Percentiles rank a stretch among this genome's conserved stretches.
Evolutionary conservation across 305 asterid species (phyloP).

Genomic region (Solanum hybrid): DNA sequence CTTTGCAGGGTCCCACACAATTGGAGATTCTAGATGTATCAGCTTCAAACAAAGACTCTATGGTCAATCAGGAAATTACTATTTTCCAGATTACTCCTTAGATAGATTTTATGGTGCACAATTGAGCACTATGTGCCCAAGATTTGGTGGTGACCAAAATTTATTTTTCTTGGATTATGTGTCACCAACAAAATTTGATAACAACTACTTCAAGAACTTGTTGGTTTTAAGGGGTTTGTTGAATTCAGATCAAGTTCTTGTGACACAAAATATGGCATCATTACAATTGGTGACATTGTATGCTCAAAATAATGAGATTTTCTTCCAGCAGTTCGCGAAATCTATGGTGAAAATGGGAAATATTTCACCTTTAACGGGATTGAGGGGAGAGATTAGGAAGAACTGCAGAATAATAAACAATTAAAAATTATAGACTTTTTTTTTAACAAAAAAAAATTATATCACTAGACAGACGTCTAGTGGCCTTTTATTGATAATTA

Average conservation of each 20-base stretch:
- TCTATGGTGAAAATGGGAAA: conserved; percentile 88
- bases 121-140: conserved; percentile 23
- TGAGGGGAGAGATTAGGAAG: conserved; percentile 62
- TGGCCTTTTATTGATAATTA: background rate
- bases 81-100: conserved; percentile 14
- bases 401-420: conserved; percentile 54
- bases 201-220: conserved; percentile 30
- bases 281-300: conserved; percentile 48
- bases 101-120: conserved; percentile 11
- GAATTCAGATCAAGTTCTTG: conserved; percentile 53
- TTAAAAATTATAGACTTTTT: background rate
- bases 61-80: conserved; percentile 8
- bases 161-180: conserved; percentile 24
- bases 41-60: conserved; percentile 21
- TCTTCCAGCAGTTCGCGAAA: conserved; percentile 63
- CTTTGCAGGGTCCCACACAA: conserved; percentile 74
- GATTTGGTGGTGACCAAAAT: conserved; percentile 26
- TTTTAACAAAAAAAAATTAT: background rate
- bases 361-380: conserved; percentile 71
- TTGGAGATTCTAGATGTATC: conserved; percentile 32
- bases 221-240: conserved; percentile 33
- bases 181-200: conserved; percentile 29
- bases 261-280: conserved; percentile 46
- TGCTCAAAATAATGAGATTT: conserved; percentile 41
- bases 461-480: background rate